phyloP scores from a whole-genome alignment of 805 yeast species.

The Metschnikowia henanensis region DNA sequence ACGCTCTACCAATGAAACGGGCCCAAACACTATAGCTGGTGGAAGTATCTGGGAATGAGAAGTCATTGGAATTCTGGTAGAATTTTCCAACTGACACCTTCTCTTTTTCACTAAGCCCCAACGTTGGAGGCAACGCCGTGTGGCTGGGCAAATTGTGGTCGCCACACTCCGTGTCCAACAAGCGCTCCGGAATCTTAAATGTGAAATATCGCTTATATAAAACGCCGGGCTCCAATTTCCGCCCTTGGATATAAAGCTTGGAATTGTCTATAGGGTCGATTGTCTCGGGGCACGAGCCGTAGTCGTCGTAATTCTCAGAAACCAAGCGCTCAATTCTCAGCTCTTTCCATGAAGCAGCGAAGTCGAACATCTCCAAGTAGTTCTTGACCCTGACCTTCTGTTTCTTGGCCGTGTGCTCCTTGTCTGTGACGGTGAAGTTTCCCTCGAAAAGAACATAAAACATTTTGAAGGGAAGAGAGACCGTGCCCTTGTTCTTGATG shows the following conservation, averaged over 20 bases:
- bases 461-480: slow-evolving; percentile 58
- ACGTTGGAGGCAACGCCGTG: slow-evolving; percentile 36
- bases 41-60: slow-evolving; percentile 32
- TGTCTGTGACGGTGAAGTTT: slow-evolving; percentile 25
- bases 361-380: slow-evolving; percentile 42
- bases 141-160: slow-evolving; percentile 32
- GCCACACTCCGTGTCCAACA: slow-evolving; percentile 39
- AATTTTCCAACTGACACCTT: not conserved
- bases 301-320: slow-evolving; percentile 21
- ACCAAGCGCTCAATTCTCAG: slow-evolving; percentile 33
- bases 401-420: slow-evolving; percentile 13
- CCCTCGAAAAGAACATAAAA: slow-evolving; percentile 61
- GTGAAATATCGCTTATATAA: slow-evolving; percentile 41
- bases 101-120: slow-evolving; percentile 28
- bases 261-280: slow-evolving; percentile 32
- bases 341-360: slow-evolving; percentile 50
- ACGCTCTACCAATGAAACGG: slow-evolving; percentile 41
- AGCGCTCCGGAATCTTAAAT: slow-evolving; percentile 36
- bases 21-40: slow-evolving; percentile 39
- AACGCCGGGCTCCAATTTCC: slow-evolving; percentile 21
- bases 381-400: slow-evolving; percentile 25
- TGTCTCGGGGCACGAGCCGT: slow-evolving; percentile 17
- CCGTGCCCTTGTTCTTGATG: slow-evolving; percentile 38
- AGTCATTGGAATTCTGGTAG: slow-evolving; percentile 24
- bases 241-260: slow-evolving; percentile 19